Base-by-base conservation (phyloP, 169 alveolate species). In the Eimeria necatrix region DNA sequence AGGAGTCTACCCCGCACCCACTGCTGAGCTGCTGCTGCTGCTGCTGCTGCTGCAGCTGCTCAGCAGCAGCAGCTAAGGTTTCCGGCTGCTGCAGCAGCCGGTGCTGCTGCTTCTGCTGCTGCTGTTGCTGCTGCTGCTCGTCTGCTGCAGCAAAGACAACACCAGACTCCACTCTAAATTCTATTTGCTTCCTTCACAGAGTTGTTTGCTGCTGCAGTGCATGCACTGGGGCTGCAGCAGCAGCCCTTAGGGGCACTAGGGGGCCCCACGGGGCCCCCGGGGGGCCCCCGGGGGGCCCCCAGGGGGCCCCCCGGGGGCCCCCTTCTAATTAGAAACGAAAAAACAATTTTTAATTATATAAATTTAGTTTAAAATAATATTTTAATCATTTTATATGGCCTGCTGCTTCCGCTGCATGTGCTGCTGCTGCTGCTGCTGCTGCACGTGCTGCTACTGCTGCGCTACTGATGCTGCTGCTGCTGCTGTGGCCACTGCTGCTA, bases 111-210 rank as follows among this genome's bases (percentile, higher is more conserved):
- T 64, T 10, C 76, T 14, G 76, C 41, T 64, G 76, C 26, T 20
- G 76, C 76, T 64, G 76, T 24, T 64, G 14, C 76, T 64, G 76
- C 76, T 14, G 76, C 76, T 64, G 76, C 41, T 9, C 14, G 8
- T 56, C 14, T 56, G 64, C 64, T n/a, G n/a, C n/a, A n/a, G n/a
- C n/a, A n/a, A n/a, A n/a, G n/a, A n/a, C n/a, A n/a, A n/a, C n/a
- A n/a, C n/a, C n/a, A n/a, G n/a, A n/a, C n/a, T n/a, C n/a, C n/a
- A n/a, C n/a, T n/a, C n/a, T n/a, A n/a, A n/a, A n/a, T n/a, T n/a
- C n/a, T n/a, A 56, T 56, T 56, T 56, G 8, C 64, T 8, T 14
- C 20, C 64, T 8, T 8, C 64, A 9, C 64, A 8, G 14, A 14
- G 8, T 56, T 56, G 8, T 14, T 14, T 14, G 14, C 20, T 56